Percentiles rank a stretch among this genome's conserved stretches.
Conservation (phyloP, 208 protist genomes). For the Leishmania lainsoni region DNA sequence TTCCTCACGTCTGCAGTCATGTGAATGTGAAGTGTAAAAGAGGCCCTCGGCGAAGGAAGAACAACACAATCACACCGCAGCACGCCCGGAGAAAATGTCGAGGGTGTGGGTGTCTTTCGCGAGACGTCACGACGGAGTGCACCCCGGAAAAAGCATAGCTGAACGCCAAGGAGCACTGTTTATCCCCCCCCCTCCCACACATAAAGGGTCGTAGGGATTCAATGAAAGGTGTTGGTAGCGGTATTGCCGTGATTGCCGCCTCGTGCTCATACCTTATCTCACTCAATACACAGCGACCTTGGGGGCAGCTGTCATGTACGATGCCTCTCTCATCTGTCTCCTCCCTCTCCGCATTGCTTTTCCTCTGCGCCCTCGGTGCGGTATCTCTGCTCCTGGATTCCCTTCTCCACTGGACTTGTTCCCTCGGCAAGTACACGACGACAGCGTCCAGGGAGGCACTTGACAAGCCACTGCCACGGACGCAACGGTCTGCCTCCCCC, state of each 20-base stretch:
- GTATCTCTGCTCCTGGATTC: background rate
- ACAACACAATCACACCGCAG: background rate
- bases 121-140: background rate
- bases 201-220: no score
- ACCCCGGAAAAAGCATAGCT: background rate
- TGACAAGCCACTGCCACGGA: background rate
- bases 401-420: background rate
- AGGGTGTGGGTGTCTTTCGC: background rate
- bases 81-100: background rate
- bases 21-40: background rate
- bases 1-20: background rate
- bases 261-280: background rate
- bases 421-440: background rate
- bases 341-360: background rate
- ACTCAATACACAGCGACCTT: background rate
- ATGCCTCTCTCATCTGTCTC: background rate
- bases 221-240: no score
- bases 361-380: background rate
- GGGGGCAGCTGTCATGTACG: background rate
- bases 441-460: background rate
- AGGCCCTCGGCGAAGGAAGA: background rate
- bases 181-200: background rate
- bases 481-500: background rate
- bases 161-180: background rate
- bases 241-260: no score